Evolutionary conservation across 2,329 filamentous ascomycete species (phyloP).

Genomic region (Leptoxyphium fumago): DNA sequence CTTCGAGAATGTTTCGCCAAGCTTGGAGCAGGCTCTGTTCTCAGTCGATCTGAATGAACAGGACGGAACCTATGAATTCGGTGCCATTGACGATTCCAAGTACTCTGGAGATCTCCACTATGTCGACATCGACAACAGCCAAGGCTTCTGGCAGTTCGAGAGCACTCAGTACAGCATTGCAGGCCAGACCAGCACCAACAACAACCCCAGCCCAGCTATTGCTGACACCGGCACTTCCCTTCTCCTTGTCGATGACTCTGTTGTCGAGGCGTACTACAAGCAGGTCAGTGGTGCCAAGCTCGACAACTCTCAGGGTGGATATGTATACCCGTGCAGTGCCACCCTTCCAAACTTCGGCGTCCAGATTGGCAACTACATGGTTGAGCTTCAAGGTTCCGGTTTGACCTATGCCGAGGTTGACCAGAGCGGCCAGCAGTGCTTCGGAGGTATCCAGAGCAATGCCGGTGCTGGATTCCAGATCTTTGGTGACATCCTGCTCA

Average conservation of each 20-base stretch:
- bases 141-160: conserved; percentile 56
- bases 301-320: conserved; percentile 25
- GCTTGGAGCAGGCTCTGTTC: conserved; percentile 51
- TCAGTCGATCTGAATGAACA: conserved; percentile 52
- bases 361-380: conserved; percentile 40
- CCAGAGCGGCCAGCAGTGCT: conserved; percentile 38
- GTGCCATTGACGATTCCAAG: conserved; percentile 48
- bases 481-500: conserved; percentile 47
- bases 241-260: conserved; percentile 41
- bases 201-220: conserved; percentile 27
- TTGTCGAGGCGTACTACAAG: conserved; percentile 30
- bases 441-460: conserved; percentile 51
- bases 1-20: conserved; percentile 52
- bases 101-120: conserved; percentile 50
- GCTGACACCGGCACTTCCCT: conserved; percentile 47
- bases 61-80: conserved; percentile 59
- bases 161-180: conserved; percentile 44
- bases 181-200: conserved; percentile 40
- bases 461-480: conserved; percentile 41
- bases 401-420: conserved; percentile 38
- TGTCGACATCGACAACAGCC: conserved; percentile 43
- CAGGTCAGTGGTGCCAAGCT: conserved; percentile 25
- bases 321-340: conserved; percentile 29
- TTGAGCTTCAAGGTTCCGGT: conserved; percentile 20
- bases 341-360: conserved; percentile 33